Conservation (phyloP, 805 yeast species). For the Suhomyces pyralidae region DNA sequence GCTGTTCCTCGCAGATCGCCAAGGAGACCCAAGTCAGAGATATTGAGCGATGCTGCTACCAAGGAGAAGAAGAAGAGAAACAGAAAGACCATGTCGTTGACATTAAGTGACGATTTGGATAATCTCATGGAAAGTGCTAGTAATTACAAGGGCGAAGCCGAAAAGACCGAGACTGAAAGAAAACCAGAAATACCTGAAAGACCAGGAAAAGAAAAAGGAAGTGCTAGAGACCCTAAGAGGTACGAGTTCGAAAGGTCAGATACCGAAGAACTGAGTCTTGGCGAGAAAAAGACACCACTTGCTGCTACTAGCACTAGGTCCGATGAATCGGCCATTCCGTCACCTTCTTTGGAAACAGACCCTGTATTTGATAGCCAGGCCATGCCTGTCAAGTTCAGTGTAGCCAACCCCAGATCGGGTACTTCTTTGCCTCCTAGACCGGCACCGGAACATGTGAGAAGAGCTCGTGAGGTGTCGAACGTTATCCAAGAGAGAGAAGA, state of each 20-base stretch:
- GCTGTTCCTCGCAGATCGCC: constrained; percentile 40
- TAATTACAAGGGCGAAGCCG: constrained; percentile 3
- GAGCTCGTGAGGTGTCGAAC: constrained; percentile 23
- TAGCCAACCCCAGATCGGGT: background rate
- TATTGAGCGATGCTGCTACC: background rate
- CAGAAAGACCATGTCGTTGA: constrained; percentile 17
- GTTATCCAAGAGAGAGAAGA: background rate
- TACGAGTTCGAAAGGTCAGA: background rate
- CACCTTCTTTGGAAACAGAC: background rate
- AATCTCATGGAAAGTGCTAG: constrained; percentile 36
- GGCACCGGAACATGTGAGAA: constrained; percentile 19
- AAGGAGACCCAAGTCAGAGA: constrained; percentile 35
- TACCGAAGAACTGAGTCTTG: background rate
- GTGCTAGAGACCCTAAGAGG: background rate
- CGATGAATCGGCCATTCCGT: background rate
- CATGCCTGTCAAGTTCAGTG: background rate
- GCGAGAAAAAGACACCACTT: background rate
- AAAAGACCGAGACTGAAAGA: background rate
- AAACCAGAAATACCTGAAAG: background rate
- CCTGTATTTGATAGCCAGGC: background rate
- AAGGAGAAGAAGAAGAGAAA: constrained; percentile 1
- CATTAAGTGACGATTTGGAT: constrained; percentile 36
- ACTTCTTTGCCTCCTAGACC: constrained; percentile 24
- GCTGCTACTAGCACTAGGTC: background rate
- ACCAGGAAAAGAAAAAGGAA: background rate